These are phyloP conservation scores for Termitomyces sp. DNA, from an alignment of 1,284 basidiomycete genomes.

Conservation along the genomic window DNA sequence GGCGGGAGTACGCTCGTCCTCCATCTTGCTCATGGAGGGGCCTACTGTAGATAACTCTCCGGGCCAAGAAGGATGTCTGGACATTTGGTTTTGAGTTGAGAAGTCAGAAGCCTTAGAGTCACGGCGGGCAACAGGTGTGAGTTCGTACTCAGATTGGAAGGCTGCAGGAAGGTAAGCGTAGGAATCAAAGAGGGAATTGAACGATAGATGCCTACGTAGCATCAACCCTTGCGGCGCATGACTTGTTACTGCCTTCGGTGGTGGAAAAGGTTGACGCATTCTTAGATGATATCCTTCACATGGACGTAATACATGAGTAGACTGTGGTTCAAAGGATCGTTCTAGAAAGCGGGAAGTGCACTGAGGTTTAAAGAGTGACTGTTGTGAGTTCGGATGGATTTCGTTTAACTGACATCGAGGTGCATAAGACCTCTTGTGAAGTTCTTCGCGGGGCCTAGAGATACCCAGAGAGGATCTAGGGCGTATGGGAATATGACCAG, in stretches of 20 bases:
- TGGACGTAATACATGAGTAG: background rate
- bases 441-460: background rate
- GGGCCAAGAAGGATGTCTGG: slow-evolving; percentile 10
- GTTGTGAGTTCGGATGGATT: background rate
- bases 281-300: slow-evolving; percentile 1
- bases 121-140: slow-evolving; percentile 2
- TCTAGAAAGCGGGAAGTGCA: background rate
- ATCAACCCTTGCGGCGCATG: background rate
- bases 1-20: slow-evolving; percentile 27
- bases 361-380: background rate
- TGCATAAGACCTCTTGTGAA: background rate
- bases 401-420: background rate
- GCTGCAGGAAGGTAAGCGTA: background rate
- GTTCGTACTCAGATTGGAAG: background rate
- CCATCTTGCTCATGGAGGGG: slow-evolving; percentile 12
- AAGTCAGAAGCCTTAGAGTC: background rate
- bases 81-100: background rate
- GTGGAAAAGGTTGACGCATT: background rate
- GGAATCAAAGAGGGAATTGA: background rate
- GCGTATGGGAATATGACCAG: background rate
- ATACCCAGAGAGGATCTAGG: background rate
- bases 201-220: background rate
- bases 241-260: background rate
- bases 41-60: slow-evolving; percentile 22
- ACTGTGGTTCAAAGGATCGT: slow-evolving; percentile 1